phyloP scores from a whole-genome alignment of 768 basidiomycete species.

The Lactifluus echinatus region DNA sequence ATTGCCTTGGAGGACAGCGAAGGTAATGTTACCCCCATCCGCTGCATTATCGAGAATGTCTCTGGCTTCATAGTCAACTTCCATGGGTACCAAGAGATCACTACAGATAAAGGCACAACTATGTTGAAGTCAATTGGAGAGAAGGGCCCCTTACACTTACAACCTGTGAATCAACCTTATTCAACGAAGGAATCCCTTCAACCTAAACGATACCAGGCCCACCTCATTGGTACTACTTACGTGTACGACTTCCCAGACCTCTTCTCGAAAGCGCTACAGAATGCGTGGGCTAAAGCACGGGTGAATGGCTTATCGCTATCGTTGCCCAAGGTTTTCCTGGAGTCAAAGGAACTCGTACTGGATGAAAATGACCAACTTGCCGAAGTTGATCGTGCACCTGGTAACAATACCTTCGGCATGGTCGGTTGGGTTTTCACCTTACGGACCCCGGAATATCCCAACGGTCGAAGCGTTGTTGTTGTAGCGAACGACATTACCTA shows the following conservation, averaged over 20 bases:
- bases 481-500: slow-evolving; percentile 98
- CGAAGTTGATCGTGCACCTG: slow-evolving; percentile 87
- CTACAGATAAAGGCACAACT: slow-evolving; percentile 88
- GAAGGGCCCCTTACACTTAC: slow-evolving; percentile 92
- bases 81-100: slow-evolving; percentile 96
- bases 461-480: slow-evolving; percentile 79
- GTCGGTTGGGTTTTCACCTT: slow-evolving; percentile 95
- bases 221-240: slow-evolving; percentile 96
- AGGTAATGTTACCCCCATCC: slow-evolving; percentile 92
- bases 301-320: slow-evolving; percentile 54
- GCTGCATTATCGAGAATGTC: slow-evolving; percentile 97
- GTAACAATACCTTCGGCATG: slow-evolving; percentile 95
- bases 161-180: slow-evolving; percentile 89
- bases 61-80: slow-evolving; percentile 98
- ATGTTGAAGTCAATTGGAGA: slow-evolving; percentile 98
- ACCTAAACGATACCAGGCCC: slow-evolving; percentile 98
- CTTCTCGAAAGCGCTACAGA: slow-evolving; percentile 93
- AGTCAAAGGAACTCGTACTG: slow-evolving; percentile 83
- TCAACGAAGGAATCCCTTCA: slow-evolving; percentile 97
- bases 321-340: slow-evolving; percentile 69
- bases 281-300: slow-evolving; percentile 78
- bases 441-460: slow-evolving; percentile 84
- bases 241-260: slow-evolving; percentile 99
- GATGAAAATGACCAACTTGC: slow-evolving; percentile 88
- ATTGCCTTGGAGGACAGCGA: slow-evolving; percentile 91